A percentile compares a stretch with the other conserved stretches of the same genome.
Evolutionary conservation across 202 grass and related monocot species (phyloP).

Genomic region (Bolboschoenoplectus hybrid): DNA sequence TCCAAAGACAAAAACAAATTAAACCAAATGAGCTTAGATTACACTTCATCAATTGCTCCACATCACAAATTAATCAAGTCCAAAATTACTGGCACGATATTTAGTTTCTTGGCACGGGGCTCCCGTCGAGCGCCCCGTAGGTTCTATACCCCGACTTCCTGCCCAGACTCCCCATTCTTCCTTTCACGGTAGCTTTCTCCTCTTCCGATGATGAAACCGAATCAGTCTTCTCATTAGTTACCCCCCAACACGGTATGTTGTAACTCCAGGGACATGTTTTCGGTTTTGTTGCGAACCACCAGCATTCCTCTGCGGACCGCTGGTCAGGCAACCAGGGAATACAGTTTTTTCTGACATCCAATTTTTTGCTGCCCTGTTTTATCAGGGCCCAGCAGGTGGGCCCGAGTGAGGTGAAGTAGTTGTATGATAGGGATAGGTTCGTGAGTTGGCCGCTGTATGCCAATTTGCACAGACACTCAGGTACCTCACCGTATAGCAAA

Average conservation of each 20-base stretch:
- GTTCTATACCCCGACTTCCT: slow-evolving; percentile 37
- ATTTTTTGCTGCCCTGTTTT: slow-evolving; percentile 30
- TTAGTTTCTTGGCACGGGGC: slow-evolving; percentile 28
- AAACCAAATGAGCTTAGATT: slow-evolving; percentile 10
- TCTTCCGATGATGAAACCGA: background rate
- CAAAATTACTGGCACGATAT: background rate
- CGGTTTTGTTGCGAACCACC: slow-evolving; percentile 41
- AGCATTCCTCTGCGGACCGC: slow-evolving; percentile 75
- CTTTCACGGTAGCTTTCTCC: slow-evolving; percentile 3
- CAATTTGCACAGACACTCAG: slow-evolving; percentile 69
- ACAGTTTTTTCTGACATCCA: slow-evolving; percentile 85
- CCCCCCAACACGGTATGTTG: slow-evolving; percentile 50
- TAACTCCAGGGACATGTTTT: slow-evolving; percentile 51
- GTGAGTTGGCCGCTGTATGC: slow-evolving; percentile 44
- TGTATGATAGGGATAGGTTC: slow-evolving; percentile 80
- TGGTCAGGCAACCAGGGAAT: slow-evolving; percentile 64
- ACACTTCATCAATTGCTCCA: background rate
- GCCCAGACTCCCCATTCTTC: background rate
- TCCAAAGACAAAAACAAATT: background rate
- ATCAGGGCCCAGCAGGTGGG: slow-evolving; percentile 61
- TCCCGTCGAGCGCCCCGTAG: slow-evolving; percentile 3
- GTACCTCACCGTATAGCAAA: slow-evolving; percentile 76
- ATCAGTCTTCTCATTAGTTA: slow-evolving; percentile 2
- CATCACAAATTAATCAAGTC: background rate
- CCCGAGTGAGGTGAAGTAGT: slow-evolving; percentile 83